Evolutionary conservation across 176 grass and related monocot species (phyloP), one percentile per base, ranked within the genome.

Genomic region (Avena insularis): DNA sequence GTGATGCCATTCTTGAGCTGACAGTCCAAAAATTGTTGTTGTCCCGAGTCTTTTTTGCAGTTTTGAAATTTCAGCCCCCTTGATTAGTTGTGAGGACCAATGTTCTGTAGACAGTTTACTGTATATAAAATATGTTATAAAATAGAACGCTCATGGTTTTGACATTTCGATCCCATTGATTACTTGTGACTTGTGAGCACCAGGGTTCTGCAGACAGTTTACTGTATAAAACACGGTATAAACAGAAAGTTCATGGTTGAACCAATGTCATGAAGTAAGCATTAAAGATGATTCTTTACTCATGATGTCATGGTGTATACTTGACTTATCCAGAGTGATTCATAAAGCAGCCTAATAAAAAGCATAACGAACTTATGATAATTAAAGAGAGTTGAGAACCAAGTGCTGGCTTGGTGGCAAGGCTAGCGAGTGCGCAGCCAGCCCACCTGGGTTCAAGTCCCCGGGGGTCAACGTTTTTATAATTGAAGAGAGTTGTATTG

Each of bases 111-210:
- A 49, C 11, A 51, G 56, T 31, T 38, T 48, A 14, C 27, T 56
- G 25, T 77, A 35, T 77, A 35, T 19, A 77, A 49, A 83, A 76
- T 38, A 86, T 1, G 12, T 31, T 67, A 25, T 86, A 66, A 45
- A 16, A 10, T 70, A 53, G 69, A 50, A 21, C 48, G 15, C 76
- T 61, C 60, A 60, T 81, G 77, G 4, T 47, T 65, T 85, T 49
- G 27, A 5, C 33, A 45, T 59, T 73, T 46, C 4, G 10, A 4
- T 25, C 51, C 36, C 47, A 9, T 67, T 51, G 11, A 35, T 68
- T 69, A 82, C 27, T 14, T 6, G 6, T 53, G 46, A 81, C 25
- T 13, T 33, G 45, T 74, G n/a, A 74, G 47, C 2, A 36, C 13
- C 36, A 47, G 75, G 13, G 20, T 40, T 78, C 77, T 58, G 5